A percentile compares a stretch with the other conserved stretches of the same genome.
Conservation (phyloP, 345 rosid species). For the Populus davidiana region DNA sequence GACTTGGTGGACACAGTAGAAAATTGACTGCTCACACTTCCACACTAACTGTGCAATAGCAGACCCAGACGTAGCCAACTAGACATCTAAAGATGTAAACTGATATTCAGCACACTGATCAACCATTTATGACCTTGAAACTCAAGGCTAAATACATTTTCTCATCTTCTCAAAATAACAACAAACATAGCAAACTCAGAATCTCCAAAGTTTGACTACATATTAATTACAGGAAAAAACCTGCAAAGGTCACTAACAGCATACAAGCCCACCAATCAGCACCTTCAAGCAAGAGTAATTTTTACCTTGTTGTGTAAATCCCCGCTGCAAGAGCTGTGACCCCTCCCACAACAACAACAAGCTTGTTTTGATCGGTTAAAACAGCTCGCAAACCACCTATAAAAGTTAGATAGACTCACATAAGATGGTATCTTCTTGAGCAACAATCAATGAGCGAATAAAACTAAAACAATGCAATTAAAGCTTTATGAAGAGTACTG, state of each 20-base stretch:
- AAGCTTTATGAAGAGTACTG: conserved; percentile 4
- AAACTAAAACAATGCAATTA: not conserved
- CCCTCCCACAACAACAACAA: conserved; percentile 93
- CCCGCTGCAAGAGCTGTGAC: conserved; percentile 98
- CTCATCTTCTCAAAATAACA: not conserved
- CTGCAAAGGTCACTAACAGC: not conserved
- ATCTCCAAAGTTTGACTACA: not conserved
- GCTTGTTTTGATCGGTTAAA: conserved; percentile 92
- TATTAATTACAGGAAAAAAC: not conserved
- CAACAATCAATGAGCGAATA: conserved; percentile 12
- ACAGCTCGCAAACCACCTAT: conserved; percentile 86
- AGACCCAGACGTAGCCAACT: not conserved
- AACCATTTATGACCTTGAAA: not conserved
- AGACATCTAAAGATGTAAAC: not conserved
- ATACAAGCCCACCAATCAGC: not conserved
- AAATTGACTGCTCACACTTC: not conserved
- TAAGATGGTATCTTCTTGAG: conserved; percentile 10
- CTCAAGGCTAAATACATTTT: not conserved
- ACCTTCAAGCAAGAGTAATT: not conserved
- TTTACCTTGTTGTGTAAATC: conserved; percentile 88
- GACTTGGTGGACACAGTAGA: not conserved
- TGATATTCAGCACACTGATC: not conserved
- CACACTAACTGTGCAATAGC: not conserved
- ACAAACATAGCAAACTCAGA: not conserved
- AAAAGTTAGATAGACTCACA: conserved; percentile 11